A percentile compares a stretch with the other conserved stretches of the same genome.
These are phyloP conservation scores for Allium sativum DNA, from an alignment of 106 monocot genomes.

Conservation along the genomic window DNA sequence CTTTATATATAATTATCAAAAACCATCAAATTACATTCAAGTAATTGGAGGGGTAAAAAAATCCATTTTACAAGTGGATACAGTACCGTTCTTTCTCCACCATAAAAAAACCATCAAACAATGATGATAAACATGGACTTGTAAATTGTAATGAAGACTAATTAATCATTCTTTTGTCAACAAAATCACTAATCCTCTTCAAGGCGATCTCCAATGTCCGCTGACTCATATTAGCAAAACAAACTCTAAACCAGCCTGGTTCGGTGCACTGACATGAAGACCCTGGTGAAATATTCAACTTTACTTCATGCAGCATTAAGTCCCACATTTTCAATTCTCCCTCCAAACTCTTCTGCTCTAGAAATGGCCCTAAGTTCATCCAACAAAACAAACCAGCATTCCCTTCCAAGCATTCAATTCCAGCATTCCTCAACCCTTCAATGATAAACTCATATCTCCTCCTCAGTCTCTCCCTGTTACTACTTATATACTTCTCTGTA, in stretches of 20 bases:
- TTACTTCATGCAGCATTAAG: conserved; percentile 36
- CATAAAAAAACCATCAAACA: background rate
- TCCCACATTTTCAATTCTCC: conserved; percentile 63
- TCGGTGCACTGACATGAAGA: conserved; percentile 73
- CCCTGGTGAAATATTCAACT: conserved; percentile 67
- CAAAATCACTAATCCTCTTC: conserved; percentile 36
- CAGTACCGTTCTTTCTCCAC: background rate
- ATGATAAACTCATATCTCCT: conserved; percentile 30
- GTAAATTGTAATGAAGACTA: background rate
- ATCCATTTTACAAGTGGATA: background rate
- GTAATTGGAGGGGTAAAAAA: background rate
- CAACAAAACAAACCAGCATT: conserved; percentile 76
- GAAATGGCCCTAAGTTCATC: conserved; percentile 47
- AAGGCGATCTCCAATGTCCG: conserved; percentile 50
- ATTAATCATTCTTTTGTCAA: conserved; percentile 16
- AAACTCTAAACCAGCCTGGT: conserved; percentile 79
- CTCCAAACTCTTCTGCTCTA: conserved; percentile 31
- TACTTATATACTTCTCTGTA: conserved; percentile 39
- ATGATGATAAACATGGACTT: background rate
- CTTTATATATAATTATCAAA: conserved; percentile 3
- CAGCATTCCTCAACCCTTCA: conserved; percentile 32
- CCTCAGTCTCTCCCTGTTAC: conserved; percentile 44
- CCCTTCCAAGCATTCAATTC: conserved; percentile 51
- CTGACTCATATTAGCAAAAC: conserved; percentile 78
- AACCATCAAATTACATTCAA: conserved; percentile 2